A percentile compares a stretch with the other conserved stretches of the same genome.
Conservation (phyloP, 176 grass and related monocot genomes). For the Ampelocalamus luodianensis region DNA sequence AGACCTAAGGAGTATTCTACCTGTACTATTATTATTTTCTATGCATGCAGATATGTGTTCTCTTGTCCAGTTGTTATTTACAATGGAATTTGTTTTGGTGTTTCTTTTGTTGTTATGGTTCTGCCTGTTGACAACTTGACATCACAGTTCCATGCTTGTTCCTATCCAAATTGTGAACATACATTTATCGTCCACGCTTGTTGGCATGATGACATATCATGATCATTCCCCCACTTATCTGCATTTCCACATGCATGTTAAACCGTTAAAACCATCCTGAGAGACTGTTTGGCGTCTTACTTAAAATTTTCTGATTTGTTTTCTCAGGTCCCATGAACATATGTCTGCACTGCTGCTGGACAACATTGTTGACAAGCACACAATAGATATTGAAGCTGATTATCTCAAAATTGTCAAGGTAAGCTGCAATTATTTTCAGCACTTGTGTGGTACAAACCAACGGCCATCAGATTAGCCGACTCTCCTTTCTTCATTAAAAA, state of each 20-base stretch:
- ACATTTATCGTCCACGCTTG: neutral
- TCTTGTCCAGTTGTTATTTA: neutral
- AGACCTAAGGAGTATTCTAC: neutral
- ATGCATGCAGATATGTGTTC: neutral
- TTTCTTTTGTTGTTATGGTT: neutral
- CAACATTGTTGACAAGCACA: constrained; percentile 80
- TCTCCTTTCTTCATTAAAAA: neutral
- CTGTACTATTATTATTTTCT: constrained; percentile 9
- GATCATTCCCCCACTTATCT: neutral
- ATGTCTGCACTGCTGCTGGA: constrained; percentile 88
- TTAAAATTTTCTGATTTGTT: constrained; percentile 27
- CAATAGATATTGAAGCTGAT: constrained; percentile 81
- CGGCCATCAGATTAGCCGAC: neutral
- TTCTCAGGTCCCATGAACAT: constrained; percentile 79
- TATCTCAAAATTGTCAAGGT: constrained; percentile 82
- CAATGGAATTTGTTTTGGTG: neutral
- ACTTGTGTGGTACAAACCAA: neutral
- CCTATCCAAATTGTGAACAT: neutral
- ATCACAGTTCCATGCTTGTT: neutral
- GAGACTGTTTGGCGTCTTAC: neutral
- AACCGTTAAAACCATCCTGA: neutral
- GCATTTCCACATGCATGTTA: constrained; percentile 4
- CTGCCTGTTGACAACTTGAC: neutral
- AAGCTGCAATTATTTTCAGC: constrained; percentile 37
- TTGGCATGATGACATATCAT: neutral